These are phyloP conservation scores for Lactarius evosmus DNA, from an alignment of 768 basidiomycete genomes.

Conservation along the genomic window DNA sequence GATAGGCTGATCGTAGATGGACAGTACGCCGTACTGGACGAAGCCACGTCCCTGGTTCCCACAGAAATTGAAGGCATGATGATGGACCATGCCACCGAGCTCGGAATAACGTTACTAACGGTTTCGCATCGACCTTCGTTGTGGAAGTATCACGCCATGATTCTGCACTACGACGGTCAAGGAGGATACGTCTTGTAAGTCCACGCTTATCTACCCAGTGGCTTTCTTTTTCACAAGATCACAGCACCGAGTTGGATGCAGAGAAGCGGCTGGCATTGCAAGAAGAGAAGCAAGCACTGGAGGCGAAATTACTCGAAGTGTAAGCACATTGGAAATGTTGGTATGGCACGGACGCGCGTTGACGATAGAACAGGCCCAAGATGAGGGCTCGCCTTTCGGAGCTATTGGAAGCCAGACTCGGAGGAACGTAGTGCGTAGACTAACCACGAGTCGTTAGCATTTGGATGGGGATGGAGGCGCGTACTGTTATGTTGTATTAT, in stretches of 20 bases:
- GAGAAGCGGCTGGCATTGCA: conserved; percentile 87
- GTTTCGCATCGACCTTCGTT: conserved; percentile 93
- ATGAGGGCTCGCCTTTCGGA: conserved; percentile 73
- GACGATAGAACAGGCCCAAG: conserved; percentile 57
- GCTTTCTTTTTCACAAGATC: conserved; percentile 1
- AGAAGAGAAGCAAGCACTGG: conserved; percentile 89
- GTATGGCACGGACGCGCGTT: background rate
- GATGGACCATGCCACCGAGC: conserved; percentile 86
- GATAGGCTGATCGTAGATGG: conserved; percentile 14
- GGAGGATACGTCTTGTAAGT: conserved; percentile 94
- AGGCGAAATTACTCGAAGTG: conserved; percentile 84
- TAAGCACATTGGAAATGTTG: conserved; percentile 41
- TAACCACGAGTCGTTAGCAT: background rate
- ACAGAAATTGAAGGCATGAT: conserved; percentile 89
- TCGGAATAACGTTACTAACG: conserved; percentile 90
- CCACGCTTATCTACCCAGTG: background rate
- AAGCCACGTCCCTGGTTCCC: conserved; percentile 93
- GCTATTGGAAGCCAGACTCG: conserved; percentile 43
- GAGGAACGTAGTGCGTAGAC: conserved; percentile 23
- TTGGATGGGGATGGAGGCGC: background rate
- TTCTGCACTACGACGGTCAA: conserved; percentile 89
- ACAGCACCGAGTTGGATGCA: conserved; percentile 83
- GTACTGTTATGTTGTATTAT: background rate
- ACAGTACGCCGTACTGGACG: conserved; percentile 94
- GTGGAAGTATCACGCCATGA: conserved; percentile 89